phyloP scores from a whole-genome alignment of 257 asterid species.

The Scutellaria barbata region DNA sequence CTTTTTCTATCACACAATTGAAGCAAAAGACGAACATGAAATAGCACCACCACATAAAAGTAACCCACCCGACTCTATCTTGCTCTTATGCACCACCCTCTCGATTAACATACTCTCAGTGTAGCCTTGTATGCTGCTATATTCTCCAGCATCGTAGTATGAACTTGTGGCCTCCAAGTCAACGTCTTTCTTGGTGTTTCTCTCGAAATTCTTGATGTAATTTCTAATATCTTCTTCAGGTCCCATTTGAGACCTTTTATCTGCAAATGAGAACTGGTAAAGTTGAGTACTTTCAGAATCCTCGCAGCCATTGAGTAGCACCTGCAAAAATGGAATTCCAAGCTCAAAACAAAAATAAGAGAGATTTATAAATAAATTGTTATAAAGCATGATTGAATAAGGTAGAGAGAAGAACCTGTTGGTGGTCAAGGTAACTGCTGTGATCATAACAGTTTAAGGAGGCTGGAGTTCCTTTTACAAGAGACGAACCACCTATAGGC shows the following conservation, averaged over 20 bases:
- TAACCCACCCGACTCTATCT: slow-evolving; percentile 68
- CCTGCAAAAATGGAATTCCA: too few relatives aligned
- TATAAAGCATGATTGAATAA: slow-evolving; percentile 11
- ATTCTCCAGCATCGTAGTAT: slow-evolving; percentile 56
- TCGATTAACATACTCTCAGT: slow-evolving; percentile 54
- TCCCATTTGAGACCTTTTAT: slow-evolving; percentile 36
- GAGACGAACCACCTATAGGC: slow-evolving; percentile 35
- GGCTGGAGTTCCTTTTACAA: slow-evolving; percentile 46
- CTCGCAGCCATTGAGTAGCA: slow-evolving; percentile 33
- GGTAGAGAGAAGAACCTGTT: slow-evolving; percentile 53
- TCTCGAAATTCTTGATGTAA: slow-evolving; percentile 64
- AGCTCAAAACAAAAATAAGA: too few relatives aligned
- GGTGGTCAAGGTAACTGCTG: slow-evolving; percentile 40
- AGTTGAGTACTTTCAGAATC: slow-evolving; percentile 44
- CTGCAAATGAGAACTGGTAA: slow-evolving; percentile 52
- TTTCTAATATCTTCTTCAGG: slow-evolving; percentile 52
- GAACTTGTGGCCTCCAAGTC: slow-evolving; percentile 36
- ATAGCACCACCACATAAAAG: slow-evolving; percentile 63
- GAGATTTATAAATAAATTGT: too few relatives aligned
- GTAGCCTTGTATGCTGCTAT: slow-evolving; percentile 38
- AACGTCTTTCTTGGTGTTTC: slow-evolving; percentile 35
- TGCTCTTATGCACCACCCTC: slow-evolving; percentile 52
- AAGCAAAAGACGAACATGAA: slow-evolving; percentile 54
- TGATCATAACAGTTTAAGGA: slow-evolving; percentile 37
- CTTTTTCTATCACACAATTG: slow-evolving; percentile 33